Evolutionary conservation across 148 eudicot genomes (phyloP), one percentile per base, ranked within the genome.

Genomic region (Salicornia ramosissima): DNA sequence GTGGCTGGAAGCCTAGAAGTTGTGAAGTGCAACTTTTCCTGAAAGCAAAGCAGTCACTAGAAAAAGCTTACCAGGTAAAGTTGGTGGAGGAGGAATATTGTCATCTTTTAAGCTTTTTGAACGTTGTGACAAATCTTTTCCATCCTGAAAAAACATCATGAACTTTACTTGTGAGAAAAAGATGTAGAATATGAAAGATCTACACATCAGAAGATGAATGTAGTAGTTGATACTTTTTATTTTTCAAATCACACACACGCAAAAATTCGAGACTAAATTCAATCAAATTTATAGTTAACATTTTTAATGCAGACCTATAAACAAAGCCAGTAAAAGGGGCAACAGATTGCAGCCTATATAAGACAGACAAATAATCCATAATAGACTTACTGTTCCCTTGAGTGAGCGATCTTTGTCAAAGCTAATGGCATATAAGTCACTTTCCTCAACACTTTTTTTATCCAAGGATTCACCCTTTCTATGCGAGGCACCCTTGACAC

Each of bases 61-160:
- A 62, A 45, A 31, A 24, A 26, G 68, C 72, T 64, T 71, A 81
- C 84, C 80, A 7, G 73, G 72, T 21, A 64, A 62, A 46, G 58
- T 36, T 56, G 87, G 88, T 10, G 82, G 84, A 45, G 84, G 80
- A 60, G 82, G 83, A 71, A 77, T 81, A 71, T 40, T 68, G 61
- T 69, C 76, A 26, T 71, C 66, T 26, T 47, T 54, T 54, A 74
- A 57, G 60, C 77, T 71, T 61, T 65, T 76, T 47, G 67, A 25
- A 57, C 80, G 80, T 63, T 66, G 71, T 68, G 51, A 73, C 47
- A 57, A 74, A 59, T 71, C 45, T 51, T 71, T 77, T 62, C 51
- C 36, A 60, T 65, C 81, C 85, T 87, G 80, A 51, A 54, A 14
- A 73, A 68, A 33, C 43, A 68, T 40, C 21, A 24, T 5, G 10